These are phyloP conservation scores for Cupressus sempervirens DNA, from an alignment of 75 land plant genomes.

Conservation along the genomic window DNA sequence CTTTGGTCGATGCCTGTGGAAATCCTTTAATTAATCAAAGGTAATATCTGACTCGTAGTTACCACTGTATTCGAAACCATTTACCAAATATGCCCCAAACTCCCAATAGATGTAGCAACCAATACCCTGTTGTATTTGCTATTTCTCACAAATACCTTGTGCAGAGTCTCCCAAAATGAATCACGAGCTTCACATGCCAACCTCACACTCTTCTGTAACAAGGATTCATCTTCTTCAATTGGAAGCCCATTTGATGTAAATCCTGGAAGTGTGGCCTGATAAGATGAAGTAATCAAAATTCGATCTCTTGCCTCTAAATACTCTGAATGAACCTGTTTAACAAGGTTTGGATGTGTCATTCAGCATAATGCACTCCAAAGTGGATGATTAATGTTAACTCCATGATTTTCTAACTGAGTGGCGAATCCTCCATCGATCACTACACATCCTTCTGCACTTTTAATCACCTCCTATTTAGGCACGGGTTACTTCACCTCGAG, in stretches of 20 bases:
- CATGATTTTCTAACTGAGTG: constrained; percentile 75
- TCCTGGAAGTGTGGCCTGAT: constrained; percentile 92
- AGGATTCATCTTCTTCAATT: constrained; percentile 58
- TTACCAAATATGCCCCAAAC: constrained; percentile 97
- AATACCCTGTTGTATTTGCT: constrained; percentile 39
- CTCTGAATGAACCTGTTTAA: constrained; percentile 72
- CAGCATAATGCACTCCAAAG: constrained; percentile 93
- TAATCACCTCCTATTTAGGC: constrained; percentile 68
- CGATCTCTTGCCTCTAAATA: constrained; percentile 91
- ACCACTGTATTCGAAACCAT: constrained; percentile 99
- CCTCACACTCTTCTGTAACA: constrained; percentile 62
- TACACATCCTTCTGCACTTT: constrained; percentile 69
- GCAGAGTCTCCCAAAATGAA: constrained; percentile 45
- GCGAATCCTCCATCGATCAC: constrained; percentile 90
- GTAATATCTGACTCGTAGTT: constrained; percentile 66
- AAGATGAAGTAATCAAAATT: constrained; percentile 76
- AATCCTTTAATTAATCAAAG: constrained; percentile 82
- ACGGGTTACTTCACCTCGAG: no score
- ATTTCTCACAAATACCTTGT: constrained; percentile 16
- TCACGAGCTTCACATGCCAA: constrained; percentile 90
- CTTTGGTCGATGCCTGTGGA: constrained; percentile 73
- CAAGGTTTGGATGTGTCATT: constrained; percentile 66
- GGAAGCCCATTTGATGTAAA: constrained; percentile 71
- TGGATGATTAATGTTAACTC: constrained; percentile 75
- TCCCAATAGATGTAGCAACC: constrained; percentile 92